phyloP scores from a whole-genome alignment of 768 basidiomycete species.

The Pisolithus marmoratus region DNA sequence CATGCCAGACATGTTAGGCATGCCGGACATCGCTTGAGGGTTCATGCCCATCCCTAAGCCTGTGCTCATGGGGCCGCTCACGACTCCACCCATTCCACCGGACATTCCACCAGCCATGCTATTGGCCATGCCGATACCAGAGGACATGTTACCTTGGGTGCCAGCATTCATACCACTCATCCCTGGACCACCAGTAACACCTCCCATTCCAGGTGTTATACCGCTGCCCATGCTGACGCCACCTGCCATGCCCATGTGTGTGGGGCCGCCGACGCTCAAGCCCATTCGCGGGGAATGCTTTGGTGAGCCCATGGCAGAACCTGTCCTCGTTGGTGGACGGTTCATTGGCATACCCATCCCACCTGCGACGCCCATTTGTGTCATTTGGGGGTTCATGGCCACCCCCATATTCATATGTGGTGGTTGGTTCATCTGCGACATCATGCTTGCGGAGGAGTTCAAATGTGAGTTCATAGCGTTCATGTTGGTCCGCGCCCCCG shows the following conservation, averaged over 20 bases:
- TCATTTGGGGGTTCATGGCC: slow-evolving; percentile 9
- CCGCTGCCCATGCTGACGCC: slow-evolving; percentile 4
- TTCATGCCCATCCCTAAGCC: slow-evolving; percentile 14
- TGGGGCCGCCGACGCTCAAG: slow-evolving; percentile 4
- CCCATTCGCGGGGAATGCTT: slow-evolving; percentile 23
- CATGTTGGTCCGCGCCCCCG: slow-evolving; percentile 1
- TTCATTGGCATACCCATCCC: slow-evolving; percentile 19
- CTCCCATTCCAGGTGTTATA: slow-evolving; percentile 9
- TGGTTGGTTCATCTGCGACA: slow-evolving; percentile 14
- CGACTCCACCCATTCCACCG: slow-evolving; percentile 6
- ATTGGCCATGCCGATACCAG: slow-evolving; percentile 1
- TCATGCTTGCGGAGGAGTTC: slow-evolving; percentile 1
- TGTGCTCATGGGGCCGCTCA: slow-evolving; percentile 12
- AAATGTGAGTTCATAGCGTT: slow-evolving; percentile 13
- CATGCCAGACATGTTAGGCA: slow-evolving; percentile 12
- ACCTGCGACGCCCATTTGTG: slow-evolving; percentile 10
- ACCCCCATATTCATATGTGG: slow-evolving; percentile 14
- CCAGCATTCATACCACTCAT: slow-evolving; percentile 4
- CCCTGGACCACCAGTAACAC: slow-evolving; percentile 1
- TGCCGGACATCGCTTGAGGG: slow-evolving; percentile 8
- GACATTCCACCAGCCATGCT: slow-evolving; percentile 5
- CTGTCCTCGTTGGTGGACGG: slow-evolving; percentile 25
- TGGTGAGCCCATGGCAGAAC: slow-evolving; percentile 25
- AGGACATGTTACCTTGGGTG: slow-evolving; percentile 11
- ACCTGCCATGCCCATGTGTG: slow-evolving; percentile 5